Percentiles rank a stretch among this genome's conserved stretches.
These are phyloP conservation scores for Pythium myriotylum DNA, from an alignment of 352 stramenopile species.

Conservation along the genomic window DNA sequence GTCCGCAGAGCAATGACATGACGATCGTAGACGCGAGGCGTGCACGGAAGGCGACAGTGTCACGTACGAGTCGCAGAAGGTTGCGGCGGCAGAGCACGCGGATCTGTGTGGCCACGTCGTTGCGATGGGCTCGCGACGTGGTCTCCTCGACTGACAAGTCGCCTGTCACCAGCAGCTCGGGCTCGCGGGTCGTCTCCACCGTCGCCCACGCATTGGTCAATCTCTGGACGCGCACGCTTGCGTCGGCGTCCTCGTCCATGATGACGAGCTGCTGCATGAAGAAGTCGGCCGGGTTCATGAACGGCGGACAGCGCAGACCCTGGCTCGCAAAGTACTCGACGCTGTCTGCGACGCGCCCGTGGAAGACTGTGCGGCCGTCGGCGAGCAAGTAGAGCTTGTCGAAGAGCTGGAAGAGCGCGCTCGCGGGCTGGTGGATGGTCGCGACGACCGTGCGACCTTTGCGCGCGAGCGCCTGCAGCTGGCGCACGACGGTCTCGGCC, in stretches of 20 bases:
- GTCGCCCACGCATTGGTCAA: constrained; percentile 46
- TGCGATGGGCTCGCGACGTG: not conserved
- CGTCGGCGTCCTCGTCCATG: constrained; percentile 48
- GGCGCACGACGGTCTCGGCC: constrained; percentile 30
- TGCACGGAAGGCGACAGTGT: constrained; percentile 33
- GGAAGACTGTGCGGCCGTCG: constrained; percentile 48
- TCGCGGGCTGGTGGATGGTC: constrained; percentile 70
- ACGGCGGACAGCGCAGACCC: constrained; percentile 56
- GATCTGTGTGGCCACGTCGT: constrained; percentile 15
- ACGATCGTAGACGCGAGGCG: constrained; percentile 32
- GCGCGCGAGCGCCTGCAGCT: constrained; percentile 55
- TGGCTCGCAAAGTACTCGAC: constrained; percentile 60
- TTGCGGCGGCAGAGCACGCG: constrained; percentile 29
- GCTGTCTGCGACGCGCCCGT: constrained; percentile 47
- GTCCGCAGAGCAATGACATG: constrained; percentile 38
- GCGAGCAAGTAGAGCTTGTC: constrained; percentile 59
- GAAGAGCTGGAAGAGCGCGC: constrained; percentile 56
- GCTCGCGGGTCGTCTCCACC: not conserved
- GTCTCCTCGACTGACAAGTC: not conserved
- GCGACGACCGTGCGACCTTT: constrained; percentile 80
- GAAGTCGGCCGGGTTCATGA: constrained; percentile 66
- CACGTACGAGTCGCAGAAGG: constrained; percentile 29
- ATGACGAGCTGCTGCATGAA: constrained; percentile 59
- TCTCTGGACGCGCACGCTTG: constrained; percentile 19
- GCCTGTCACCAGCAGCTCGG: no score